Conservation (phyloP, 257 asterid species). For the Eucommia ulmoides region DNA sequence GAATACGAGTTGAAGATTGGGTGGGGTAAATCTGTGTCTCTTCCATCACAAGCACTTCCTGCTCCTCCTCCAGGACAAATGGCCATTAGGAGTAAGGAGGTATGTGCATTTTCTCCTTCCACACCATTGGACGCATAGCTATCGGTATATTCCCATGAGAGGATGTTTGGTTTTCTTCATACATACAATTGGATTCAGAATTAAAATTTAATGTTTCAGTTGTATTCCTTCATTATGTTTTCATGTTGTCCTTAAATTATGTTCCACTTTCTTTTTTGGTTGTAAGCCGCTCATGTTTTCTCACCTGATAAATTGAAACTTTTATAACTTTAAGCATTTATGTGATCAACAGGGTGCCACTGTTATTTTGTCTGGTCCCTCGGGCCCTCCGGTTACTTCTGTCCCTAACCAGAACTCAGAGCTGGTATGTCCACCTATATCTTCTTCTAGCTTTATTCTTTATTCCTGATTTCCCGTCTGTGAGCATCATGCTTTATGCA, state of each 20-base stretch:
- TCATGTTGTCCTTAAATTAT: too few species aligned
- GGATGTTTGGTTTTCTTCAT: too few species aligned
- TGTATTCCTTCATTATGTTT: too few species aligned
- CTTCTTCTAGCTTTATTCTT: slow-evolving; percentile 6
- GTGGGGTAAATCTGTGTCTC: slow-evolving; percentile 97
- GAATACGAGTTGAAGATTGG: slow-evolving; percentile 93
- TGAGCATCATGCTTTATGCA: too few species aligned
- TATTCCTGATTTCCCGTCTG: slow-evolving; percentile 1
- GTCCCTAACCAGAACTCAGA: slow-evolving; percentile 83
- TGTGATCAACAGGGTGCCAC: slow-evolving; percentile 73
- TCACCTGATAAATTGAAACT: too few species aligned
- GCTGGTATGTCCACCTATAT: slow-evolving; percentile 49
- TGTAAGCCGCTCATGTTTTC: too few species aligned
- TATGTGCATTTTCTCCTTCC: slow-evolving; percentile 16
- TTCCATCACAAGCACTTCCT: slow-evolving; percentile 97
- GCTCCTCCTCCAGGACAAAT: slow-evolving; percentile 99
- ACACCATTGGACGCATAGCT: not conserved
- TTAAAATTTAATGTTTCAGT: too few species aligned
- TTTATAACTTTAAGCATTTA: not conserved
- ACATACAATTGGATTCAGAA: too few species aligned
- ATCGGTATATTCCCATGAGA: too few species aligned
- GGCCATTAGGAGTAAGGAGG: slow-evolving; percentile 99
- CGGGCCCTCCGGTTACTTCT: slow-evolving; percentile 83
- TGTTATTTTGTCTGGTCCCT: slow-evolving; percentile 80
- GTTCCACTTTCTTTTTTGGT: too few species aligned